Conservation (phyloP, 352 stramenopile species). For the Phytophthora ramorum region DNA sequence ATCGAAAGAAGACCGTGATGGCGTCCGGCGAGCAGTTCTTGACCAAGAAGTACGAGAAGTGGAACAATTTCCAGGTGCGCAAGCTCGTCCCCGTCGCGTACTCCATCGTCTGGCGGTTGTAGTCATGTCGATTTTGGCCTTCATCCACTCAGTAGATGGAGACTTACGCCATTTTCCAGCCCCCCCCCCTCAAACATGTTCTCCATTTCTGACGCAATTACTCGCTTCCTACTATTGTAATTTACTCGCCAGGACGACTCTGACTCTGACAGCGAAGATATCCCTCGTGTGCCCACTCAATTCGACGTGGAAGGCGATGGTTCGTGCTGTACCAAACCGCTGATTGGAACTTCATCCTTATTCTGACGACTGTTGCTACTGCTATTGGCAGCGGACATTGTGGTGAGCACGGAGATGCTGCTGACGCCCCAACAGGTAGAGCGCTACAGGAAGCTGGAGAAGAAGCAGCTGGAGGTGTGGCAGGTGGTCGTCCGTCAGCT, state of each 20-base stretch:
- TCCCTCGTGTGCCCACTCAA: slow-evolving; percentile 75
- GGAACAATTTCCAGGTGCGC: slow-evolving; percentile 84
- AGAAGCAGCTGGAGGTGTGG: slow-evolving; percentile 87
- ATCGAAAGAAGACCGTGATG: slow-evolving; percentile 24
- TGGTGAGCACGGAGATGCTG: slow-evolving; percentile 79
- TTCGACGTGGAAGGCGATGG: slow-evolving; percentile 85
- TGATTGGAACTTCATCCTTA: background rate
- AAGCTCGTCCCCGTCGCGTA: background rate
- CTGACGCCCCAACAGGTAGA: slow-evolving; percentile 67
- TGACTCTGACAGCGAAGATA: slow-evolving; percentile 64
- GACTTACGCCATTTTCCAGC: background rate
- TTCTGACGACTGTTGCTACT: slow-evolving; percentile 10
- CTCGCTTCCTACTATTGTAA: background rate
- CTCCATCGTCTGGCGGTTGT: background rate
- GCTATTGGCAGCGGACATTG: slow-evolving; percentile 64
- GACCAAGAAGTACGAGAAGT: slow-evolving; percentile 91
- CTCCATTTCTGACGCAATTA: background rate
- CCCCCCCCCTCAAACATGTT: background rate
- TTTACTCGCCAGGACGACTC: slow-evolving; percentile 52
- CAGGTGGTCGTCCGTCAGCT: slow-evolving; percentile 88
- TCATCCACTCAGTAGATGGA: slow-evolving; percentile 4
- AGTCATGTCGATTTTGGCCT: background rate
- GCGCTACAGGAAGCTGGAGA: slow-evolving; percentile 72
- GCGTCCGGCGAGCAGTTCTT: slow-evolving; percentile 73
- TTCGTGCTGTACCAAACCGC: slow-evolving; percentile 25